These are phyloP conservation scores for Biancaea sappan DNA, from an alignment of 306 rosid genomes.

Conservation along the genomic window DNA sequence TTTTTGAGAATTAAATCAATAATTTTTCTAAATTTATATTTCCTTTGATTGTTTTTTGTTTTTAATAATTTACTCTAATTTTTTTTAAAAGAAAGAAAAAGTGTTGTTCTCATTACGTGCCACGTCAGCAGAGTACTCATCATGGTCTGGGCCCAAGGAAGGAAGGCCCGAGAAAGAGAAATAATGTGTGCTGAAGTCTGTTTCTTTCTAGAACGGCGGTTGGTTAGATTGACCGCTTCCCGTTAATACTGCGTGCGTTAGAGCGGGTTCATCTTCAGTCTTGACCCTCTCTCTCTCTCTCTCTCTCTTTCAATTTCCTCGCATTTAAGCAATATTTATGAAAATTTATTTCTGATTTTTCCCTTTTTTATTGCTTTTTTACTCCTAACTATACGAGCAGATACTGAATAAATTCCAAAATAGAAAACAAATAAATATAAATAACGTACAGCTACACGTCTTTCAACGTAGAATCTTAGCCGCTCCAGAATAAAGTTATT, in stretches of 20 bases:
- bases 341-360: neutral
- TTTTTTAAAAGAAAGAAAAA: too few relatives aligned
- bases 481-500: conserved; percentile 19
- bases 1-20: too few relatives aligned
- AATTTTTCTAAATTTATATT: too few relatives aligned
- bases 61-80: too few relatives aligned
- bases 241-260: conserved; percentile 54
- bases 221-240: conserved; percentile 31
- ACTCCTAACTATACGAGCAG: neutral
- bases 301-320: neutral
- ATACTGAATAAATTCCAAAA: neutral
- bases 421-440: neutral
- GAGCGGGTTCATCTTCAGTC: conserved; percentile 33
- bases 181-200: neutral
- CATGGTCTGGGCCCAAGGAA: neutral
- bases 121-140: neutral
- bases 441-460: conserved; percentile 11
- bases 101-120: neutral
- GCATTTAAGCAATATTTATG: neutral
- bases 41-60: too few relatives aligned
- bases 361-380: neutral
- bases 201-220: neutral
- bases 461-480: conserved; percentile 28
- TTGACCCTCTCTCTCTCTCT: neutral
- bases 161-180: neutral